Evolutionary conservation across 2,329 filamentous ascomycete genomes (phyloP), one percentile per base, ranked within the genome.

Genomic region (Ophiosphaerella korrae): DNA sequence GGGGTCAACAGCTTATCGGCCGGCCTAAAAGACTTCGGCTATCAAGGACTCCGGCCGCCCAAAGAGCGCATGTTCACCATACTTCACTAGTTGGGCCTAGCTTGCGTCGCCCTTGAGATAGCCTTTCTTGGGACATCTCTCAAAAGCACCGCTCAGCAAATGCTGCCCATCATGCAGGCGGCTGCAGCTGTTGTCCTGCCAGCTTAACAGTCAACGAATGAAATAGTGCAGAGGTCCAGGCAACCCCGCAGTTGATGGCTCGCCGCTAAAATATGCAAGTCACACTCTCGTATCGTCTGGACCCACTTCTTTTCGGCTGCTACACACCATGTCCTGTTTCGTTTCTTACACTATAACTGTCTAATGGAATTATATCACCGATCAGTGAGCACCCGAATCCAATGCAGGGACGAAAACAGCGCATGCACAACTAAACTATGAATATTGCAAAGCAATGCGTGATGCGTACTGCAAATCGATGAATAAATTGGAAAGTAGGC

Each of bases 181-280:
- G 44, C 49, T 59, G 57, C 59, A 63, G 52, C 53, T 53, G 38
- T 50, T 38, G 47, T 46, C 49, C 55, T 43, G 31, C 55, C 51
- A 46, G 48, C 26, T 35, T 31, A 3, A 12, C 29, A 37, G 50
- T 40, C 53, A 47, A 52, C 69, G 62, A 70, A 70, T 66, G 39
- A 57, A 40, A 55, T 42, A 42, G 35, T 40, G 14, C 42, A 48
- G 34, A 42, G 42, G 44, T 43, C 42, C 45, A 58, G 58, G 54
- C 55, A 58, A 64, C 66, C 67, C 66, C 66, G 63, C 70, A 59
- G 53, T 58, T 49, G 56, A 51, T 50, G 47, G 13, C 57, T 58
- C 56, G 59, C 57, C 63, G 63, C 68, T 70, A 71, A 60, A 52
- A 56, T 62, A 64, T 72, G 69, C 69, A 72, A 70, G 69, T 70